These are phyloP conservation scores for Zygoascus ofunaensis DNA, from an alignment of 805 yeast species.

Conservation along the genomic window DNA sequence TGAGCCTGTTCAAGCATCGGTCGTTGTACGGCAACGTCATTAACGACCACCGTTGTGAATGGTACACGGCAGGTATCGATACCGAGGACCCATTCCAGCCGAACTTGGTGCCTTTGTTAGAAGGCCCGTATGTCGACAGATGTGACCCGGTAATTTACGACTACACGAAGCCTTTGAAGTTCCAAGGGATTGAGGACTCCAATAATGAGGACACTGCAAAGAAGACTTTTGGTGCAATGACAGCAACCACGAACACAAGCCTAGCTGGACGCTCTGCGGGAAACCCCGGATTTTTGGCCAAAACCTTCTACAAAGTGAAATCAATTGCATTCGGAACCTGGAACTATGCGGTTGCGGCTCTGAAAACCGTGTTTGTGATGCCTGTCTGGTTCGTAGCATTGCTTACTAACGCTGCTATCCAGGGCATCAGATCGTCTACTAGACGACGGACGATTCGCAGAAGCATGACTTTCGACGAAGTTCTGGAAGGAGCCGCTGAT, in stretches of 20 bases:
- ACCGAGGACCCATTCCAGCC: constrained; percentile 15
- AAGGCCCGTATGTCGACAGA: constrained; percentile 33
- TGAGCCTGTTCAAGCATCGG: constrained; percentile 43
- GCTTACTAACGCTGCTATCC: constrained; percentile 36
- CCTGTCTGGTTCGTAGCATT: constrained; percentile 62
- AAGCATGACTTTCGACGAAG: constrained; percentile 26
- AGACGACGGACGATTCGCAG: constrained; percentile 22
- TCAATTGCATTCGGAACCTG: not conserved
- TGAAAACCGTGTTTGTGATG: constrained; percentile 41
- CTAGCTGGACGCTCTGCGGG: not conserved
- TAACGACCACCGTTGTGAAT: constrained; percentile 72
- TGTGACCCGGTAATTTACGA: constrained; percentile 40
- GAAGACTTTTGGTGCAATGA: not conserved
- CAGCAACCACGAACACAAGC: not conserved
- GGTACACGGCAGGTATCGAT: constrained; percentile 74
- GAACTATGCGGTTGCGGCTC: constrained; percentile 39
- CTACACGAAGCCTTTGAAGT: constrained; percentile 3
- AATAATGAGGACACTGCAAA: not conserved
- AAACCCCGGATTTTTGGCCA: not conserved
- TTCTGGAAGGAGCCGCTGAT: constrained; percentile 53
- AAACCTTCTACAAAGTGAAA: not conserved
- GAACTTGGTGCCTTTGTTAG: constrained; percentile 1
- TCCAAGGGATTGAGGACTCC: not conserved
- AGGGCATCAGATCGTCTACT: constrained; percentile 33
- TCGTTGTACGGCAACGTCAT: constrained; percentile 65